Evolutionary conservation across 2,329 filamentous ascomycete species (phyloP).

Genomic region (Dactylellina leptospora): DNA sequence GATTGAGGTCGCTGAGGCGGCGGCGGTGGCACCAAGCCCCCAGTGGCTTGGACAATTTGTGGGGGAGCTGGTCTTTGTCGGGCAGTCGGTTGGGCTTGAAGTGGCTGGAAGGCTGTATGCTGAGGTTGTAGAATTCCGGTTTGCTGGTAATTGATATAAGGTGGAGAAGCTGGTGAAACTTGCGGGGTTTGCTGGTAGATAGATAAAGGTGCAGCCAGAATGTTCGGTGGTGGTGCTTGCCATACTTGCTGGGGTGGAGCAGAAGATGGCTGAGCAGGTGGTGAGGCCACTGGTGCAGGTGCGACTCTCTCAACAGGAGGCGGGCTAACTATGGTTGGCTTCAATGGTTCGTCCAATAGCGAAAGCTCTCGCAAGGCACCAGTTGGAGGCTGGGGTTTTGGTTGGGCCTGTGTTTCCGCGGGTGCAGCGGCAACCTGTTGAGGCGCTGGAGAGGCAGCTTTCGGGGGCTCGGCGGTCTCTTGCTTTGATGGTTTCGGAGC

Average conservation of each 20-base stretch:
- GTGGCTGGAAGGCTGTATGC: constrained; percentile 61
- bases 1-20: constrained; percentile 81
- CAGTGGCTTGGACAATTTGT: constrained; percentile 68
- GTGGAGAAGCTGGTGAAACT: constrained; percentile 59
- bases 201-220: constrained; percentile 55
- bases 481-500: constrained; percentile 85
- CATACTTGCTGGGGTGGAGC: constrained; percentile 60
- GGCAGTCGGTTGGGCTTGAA: constrained; percentile 63
- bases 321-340: constrained; percentile 64
- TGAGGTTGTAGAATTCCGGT: constrained; percentile 63
- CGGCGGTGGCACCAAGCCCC: constrained; percentile 76
- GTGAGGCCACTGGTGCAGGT: constrained; percentile 67
- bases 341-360: constrained; percentile 69
- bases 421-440: constrained; percentile 57
- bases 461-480: constrained; percentile 61
- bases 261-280: constrained; percentile 63
- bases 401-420: constrained; percentile 60
- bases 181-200: constrained; percentile 58
- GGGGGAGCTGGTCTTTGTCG: constrained; percentile 78
- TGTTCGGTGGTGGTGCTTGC: constrained; percentile 58
- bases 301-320: constrained; percentile 57
- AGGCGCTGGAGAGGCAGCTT: constrained; percentile 59
- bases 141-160: constrained; percentile 62
- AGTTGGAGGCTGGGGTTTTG: constrained; percentile 67
- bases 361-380: constrained; percentile 76